Conservation (phyloP, 176 grass and related monocot genomes). For the Saccharum spontaneum region DNA sequence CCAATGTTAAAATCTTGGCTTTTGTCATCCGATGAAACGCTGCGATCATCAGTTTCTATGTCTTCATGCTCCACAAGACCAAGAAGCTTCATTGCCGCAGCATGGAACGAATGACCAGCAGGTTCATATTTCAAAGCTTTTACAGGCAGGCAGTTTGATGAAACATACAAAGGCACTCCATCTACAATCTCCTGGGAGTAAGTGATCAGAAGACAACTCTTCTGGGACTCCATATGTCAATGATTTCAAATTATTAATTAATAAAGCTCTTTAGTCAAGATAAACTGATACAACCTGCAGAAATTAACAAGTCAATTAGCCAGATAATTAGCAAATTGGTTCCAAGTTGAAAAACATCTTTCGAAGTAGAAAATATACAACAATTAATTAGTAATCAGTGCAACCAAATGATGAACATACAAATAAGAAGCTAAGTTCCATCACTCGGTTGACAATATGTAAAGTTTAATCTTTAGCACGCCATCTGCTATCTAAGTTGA, state of each 20-base stretch:
- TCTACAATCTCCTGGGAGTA: slow-evolving; percentile 71
- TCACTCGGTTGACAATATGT: too few species aligned
- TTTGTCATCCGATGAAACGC: slow-evolving; percentile 81
- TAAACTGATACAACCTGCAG: slow-evolving; percentile 33
- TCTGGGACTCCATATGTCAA: slow-evolving; percentile 46
- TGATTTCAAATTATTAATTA: not conserved
- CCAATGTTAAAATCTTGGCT: slow-evolving; percentile 55
- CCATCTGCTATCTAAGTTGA: not conserved
- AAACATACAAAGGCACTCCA: slow-evolving; percentile 65
- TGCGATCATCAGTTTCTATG: slow-evolving; percentile 61
- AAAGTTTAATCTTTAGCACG: not conserved
- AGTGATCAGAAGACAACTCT: slow-evolving; percentile 56
- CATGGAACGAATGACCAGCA: slow-evolving; percentile 92
- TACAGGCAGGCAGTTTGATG: slow-evolving; percentile 82
- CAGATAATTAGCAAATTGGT: not conserved
- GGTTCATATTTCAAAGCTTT: slow-evolving; percentile 84
- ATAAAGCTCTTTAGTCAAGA: not conserved
- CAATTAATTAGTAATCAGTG: not conserved
- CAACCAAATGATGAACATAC: too few species aligned
- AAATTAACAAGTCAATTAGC: not conserved
- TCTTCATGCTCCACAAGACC: slow-evolving; percentile 77
- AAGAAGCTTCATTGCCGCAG: slow-evolving; percentile 60
- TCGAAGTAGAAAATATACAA: not conserved
- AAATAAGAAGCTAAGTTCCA: too few species aligned
- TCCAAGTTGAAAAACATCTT: not conserved